Evolutionary conservation across 169 alveolate genomes (phyloP).

Genomic region (Neospora caninum): DNA sequence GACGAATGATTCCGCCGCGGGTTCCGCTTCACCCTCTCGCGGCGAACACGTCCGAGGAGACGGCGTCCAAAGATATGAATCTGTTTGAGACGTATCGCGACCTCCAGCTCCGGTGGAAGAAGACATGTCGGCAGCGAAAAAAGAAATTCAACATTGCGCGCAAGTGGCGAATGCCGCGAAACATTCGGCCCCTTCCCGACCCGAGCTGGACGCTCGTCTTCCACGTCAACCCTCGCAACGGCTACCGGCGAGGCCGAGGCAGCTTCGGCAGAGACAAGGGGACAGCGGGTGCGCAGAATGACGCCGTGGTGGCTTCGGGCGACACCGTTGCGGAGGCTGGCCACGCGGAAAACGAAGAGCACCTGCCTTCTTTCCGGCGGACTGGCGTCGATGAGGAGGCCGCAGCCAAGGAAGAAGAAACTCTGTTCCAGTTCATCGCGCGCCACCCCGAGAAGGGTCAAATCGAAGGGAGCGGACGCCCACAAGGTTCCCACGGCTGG

Average conservation of each 20-base stretch:
- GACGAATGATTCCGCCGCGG: conserved; percentile 82
- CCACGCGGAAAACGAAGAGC: neutral
- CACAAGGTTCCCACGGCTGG: neutral
- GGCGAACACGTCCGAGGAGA: conserved; percentile 44
- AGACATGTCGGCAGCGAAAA: conserved; percentile 51
- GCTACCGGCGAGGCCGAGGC: conserved; percentile 17
- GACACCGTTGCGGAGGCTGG: neutral
- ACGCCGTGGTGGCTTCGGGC: neutral
- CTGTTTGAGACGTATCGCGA: conserved; percentile 59
- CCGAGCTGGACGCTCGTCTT: conserved; percentile 60
- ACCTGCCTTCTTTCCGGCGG: neutral
- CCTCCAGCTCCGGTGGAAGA: conserved; percentile 62
- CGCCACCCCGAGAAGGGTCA: conserved; percentile 17
- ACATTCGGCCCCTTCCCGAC: conserved; percentile 48
- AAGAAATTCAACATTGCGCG: conserved; percentile 61
- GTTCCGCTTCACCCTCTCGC: conserved; percentile 83
- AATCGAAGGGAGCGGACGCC: neutral
- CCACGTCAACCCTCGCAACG: neutral
- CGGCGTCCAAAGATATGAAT: conserved; percentile 38
- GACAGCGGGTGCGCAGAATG: neutral
- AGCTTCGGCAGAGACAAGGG: neutral
- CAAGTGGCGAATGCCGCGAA: conserved; percentile 55
- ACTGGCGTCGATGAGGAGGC: neutral
- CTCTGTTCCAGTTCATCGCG: neutral
- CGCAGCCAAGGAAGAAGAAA: neutral